phyloP scores from a whole-genome alignment of 306 rosid species.

The Pueraria montana region DNA sequence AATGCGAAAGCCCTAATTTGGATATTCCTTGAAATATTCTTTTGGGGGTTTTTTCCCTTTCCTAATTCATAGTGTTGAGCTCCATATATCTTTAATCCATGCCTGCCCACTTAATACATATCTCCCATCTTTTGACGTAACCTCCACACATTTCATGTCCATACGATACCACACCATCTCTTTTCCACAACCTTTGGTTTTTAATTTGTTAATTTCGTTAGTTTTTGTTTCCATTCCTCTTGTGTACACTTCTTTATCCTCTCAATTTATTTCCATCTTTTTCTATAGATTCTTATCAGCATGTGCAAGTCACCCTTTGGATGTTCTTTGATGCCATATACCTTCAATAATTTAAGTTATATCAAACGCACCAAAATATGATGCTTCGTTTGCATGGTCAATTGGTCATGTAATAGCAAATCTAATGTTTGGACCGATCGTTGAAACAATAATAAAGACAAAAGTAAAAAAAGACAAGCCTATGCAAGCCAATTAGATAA shows the following conservation, averaged over 20 bases:
- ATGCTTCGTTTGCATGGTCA: neutral
- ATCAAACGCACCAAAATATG: slow-evolving; percentile 3
- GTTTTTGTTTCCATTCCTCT: neutral
- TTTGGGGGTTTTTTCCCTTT: neutral
- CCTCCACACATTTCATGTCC: slow-evolving; percentile 13
- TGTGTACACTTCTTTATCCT: neutral
- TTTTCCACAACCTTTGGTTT: slow-evolving; percentile 27
- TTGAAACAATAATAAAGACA: neutral
- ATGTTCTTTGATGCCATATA: neutral
- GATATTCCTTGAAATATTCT: slow-evolving; percentile 12
- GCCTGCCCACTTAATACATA: neutral
- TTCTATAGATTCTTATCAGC: neutral
- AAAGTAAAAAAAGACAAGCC: neutral
- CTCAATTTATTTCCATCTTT: neutral
- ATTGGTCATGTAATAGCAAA: neutral
- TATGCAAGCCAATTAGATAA: too few relatives aligned
- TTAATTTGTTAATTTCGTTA: neutral
- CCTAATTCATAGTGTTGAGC: neutral
- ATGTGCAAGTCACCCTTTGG: neutral
- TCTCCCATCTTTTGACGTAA: slow-evolving; percentile 18
- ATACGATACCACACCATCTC: slow-evolving; percentile 3
- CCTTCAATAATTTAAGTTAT: slow-evolving; percentile 2
- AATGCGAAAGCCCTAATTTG: neutral
- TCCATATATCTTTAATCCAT: neutral
- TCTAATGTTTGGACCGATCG: neutral